Evolutionary conservation across 2,329 filamentous ascomycete genomes (phyloP).

Genomic region (Fusarium irregulare): DNA sequence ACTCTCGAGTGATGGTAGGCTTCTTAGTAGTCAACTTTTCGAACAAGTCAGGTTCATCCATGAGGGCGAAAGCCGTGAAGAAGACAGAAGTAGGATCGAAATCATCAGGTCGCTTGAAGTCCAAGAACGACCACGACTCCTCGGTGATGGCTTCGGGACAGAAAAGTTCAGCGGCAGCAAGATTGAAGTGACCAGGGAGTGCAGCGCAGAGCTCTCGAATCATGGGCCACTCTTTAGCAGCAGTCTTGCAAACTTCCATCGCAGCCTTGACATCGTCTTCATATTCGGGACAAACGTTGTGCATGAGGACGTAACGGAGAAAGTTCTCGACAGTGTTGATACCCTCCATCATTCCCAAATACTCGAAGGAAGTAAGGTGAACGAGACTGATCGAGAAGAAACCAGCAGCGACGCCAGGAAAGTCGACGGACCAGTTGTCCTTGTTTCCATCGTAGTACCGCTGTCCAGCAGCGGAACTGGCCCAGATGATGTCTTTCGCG

Average conservation of each 20-base stretch:
- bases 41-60: conserved; percentile 50
- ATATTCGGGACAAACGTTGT: conserved; percentile 89
- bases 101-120: conserved; percentile 51
- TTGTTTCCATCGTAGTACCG: conserved; percentile 63
- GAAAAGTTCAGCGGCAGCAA: conserved; percentile 77
- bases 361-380: conserved; percentile 66
- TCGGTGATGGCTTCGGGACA: conserved; percentile 51
- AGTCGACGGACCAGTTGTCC: conserved; percentile 82
- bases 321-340: conserved; percentile 84
- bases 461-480: conserved; percentile 55
- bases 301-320: conserved; percentile 85
- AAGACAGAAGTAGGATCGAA: conserved; percentile 57
- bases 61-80: conserved; percentile 58
- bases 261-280: conserved; percentile 73
- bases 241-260: conserved; percentile 72
- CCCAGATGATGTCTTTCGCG: conserved; percentile 69
- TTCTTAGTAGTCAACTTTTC: conserved; percentile 39
- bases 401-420: conserved; percentile 78
- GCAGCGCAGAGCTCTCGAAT: conserved; percentile 61
- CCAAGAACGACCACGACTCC: conserved; percentile 45
- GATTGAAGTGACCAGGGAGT: conserved; percentile 84
- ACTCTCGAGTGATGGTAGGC: conserved; percentile 55
- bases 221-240: conserved; percentile 73
- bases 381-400: conserved; percentile 76
- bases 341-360: conserved; percentile 64